Conservation (phyloP, 805 yeast genomes). For the Wickerhamiella allomyrinae region DNA sequence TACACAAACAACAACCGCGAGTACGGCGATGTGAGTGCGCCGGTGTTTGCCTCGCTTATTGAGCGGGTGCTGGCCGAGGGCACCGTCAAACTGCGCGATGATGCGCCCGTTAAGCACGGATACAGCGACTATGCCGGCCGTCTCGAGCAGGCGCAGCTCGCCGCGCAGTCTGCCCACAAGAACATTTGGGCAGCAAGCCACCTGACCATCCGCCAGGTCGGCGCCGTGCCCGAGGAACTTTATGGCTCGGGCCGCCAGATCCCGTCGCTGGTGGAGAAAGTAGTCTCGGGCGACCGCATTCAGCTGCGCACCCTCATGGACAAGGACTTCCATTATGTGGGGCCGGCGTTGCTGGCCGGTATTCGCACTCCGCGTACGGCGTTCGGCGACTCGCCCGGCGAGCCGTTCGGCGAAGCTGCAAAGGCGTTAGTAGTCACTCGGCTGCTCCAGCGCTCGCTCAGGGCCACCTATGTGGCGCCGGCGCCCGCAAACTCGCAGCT, state of each 20-base stretch:
- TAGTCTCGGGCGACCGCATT: slow-evolving; percentile 66
- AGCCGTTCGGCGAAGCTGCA: slow-evolving; percentile 54
- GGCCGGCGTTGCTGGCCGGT: slow-evolving; percentile 60
- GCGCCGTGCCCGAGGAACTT: slow-evolving; percentile 14
- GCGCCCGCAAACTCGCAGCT: slow-evolving; percentile 29
- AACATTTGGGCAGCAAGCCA: slow-evolving; percentile 40
- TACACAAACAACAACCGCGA: slow-evolving; percentile 41
- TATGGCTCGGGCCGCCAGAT: slow-evolving; percentile 27
- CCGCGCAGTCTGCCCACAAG: slow-evolving; percentile 35
- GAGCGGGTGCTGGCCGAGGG: slow-evolving; percentile 46
- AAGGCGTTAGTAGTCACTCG: slow-evolving; percentile 48
- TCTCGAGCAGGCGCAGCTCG: slow-evolving; percentile 25
- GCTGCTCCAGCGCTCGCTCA: slow-evolving; percentile 46
- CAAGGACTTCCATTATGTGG: slow-evolving; percentile 37
- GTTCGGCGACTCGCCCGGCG: slow-evolving; percentile 27
- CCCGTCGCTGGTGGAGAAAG: slow-evolving; percentile 56
- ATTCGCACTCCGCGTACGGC: slow-evolving; percentile 57
- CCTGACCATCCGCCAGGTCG: slow-evolving; percentile 16
- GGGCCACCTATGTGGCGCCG: slow-evolving; percentile 44
- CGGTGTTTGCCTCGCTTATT: slow-evolving; percentile 44
- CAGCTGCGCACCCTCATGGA: slow-evolving; percentile 40
- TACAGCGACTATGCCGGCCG: slow-evolving; percentile 29
- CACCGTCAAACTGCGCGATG: slow-evolving; percentile 46
- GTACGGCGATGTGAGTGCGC: slow-evolving; percentile 58
- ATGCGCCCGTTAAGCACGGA: slow-evolving; percentile 28